A percentile compares a stretch with the other conserved stretches of the same genome.
Conservation (phyloP, 495 filamentous ascomycete species). For the Aspergillus steynii region DNA sequence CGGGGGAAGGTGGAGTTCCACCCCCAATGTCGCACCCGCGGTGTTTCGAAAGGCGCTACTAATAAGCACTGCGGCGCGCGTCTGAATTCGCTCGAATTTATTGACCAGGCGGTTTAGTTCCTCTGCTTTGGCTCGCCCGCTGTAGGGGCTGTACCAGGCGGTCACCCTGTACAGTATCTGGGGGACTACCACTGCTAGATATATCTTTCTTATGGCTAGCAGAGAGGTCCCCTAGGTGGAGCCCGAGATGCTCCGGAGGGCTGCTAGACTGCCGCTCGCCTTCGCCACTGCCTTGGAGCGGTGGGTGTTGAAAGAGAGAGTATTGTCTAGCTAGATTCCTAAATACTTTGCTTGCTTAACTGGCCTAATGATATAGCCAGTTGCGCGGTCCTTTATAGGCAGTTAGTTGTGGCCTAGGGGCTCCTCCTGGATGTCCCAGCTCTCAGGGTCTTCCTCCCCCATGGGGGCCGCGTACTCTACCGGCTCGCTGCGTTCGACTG, state of each 20-base stretch:
- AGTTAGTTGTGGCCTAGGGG: constrained; percentile 1
- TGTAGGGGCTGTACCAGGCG: constrained; percentile 13
- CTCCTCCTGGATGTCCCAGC: too few species aligned
- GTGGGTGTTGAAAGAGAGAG: constrained; percentile 17
- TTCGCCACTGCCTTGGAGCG: constrained; percentile 4
- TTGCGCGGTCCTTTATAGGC: neutral
- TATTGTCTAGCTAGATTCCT: constrained; percentile 18
- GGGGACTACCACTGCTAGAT: constrained; percentile 22
- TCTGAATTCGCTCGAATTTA: constrained; percentile 12
- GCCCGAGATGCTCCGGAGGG: constrained; percentile 3
- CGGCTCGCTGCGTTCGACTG: neutral
- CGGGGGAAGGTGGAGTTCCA: constrained; percentile 15
- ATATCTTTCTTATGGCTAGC: constrained; percentile 5
- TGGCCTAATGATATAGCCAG: neutral
- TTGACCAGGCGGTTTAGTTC: neutral
- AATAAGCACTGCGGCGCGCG: constrained; percentile 13
- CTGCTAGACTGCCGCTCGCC: neutral
- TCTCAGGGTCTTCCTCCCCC: neutral
- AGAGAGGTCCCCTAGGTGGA: constrained; percentile 3
- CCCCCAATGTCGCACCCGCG: constrained; percentile 2
- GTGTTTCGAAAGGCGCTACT: constrained; percentile 16
- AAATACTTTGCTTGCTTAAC: constrained; percentile 3
- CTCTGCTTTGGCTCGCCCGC: neutral
- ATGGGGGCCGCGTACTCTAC: too few species aligned
- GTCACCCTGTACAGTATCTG: constrained; percentile 22